These are phyloP conservation scores for Davidsoniella virescens DNA, from an alignment of 2,329 filamentous ascomycete genomes.

Conservation along the genomic window DNA sequence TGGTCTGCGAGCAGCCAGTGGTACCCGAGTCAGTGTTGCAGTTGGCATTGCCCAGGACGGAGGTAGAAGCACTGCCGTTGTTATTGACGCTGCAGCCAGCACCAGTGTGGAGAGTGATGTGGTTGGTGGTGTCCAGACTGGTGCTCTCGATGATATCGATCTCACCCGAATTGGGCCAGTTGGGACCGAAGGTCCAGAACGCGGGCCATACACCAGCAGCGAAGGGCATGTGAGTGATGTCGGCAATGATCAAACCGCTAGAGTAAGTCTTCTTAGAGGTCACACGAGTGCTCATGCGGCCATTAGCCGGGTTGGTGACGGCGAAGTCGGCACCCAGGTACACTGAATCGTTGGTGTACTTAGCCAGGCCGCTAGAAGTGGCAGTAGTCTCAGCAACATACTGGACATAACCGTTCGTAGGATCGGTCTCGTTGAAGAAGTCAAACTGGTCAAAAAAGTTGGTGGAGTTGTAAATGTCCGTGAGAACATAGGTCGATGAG, in stretches of 20 bases:
- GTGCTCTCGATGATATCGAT: constrained; percentile 72
- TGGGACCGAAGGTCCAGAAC: constrained; percentile 50
- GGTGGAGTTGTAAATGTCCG: constrained; percentile 30
- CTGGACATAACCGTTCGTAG: constrained; percentile 58
- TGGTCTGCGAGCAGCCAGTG: constrained; percentile 43
- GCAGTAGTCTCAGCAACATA: constrained; percentile 48
- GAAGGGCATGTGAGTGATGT: constrained; percentile 62
- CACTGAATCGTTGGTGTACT: constrained; percentile 36
- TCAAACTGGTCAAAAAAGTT: constrained; percentile 42
- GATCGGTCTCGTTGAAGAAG: constrained; percentile 44
- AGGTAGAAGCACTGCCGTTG: constrained; percentile 31
- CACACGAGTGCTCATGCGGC: constrained; percentile 56
- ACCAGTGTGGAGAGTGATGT: constrained; percentile 52
- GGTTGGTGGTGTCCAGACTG: constrained; percentile 41
- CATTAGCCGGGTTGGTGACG: constrained; percentile 36
- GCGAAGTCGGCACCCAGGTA: constrained; percentile 55
- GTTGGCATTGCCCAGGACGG: constrained; percentile 31
- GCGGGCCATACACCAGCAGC: constrained; percentile 59
- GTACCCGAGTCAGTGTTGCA: constrained; percentile 39
- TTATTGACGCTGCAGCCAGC: constrained; percentile 41
- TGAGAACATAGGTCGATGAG: constrained; percentile 26
- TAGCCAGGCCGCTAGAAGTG: constrained; percentile 39
- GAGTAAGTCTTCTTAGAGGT: constrained; percentile 50
- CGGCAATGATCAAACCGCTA: constrained; percentile 54
- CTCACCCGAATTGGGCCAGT: constrained; percentile 56